Conservation (phyloP, 495 filamentous ascomycete genomes). For the Talaromyces trachyspermus region DNA sequence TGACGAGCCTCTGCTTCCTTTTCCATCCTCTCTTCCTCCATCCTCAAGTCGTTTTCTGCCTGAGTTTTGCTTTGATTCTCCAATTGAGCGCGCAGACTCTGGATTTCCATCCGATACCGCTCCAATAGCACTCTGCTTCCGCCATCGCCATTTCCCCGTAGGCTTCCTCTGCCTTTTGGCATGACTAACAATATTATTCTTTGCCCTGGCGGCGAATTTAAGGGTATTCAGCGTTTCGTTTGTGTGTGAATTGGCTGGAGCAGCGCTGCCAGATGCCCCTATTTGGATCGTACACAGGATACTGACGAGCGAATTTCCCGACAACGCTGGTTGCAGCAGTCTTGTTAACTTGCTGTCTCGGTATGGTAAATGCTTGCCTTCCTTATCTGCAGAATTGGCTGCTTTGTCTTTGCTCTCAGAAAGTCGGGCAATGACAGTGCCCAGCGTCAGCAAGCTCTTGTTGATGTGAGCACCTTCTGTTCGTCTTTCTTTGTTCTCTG, state of each 20-base stretch:
- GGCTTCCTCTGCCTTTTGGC: constrained; percentile 93
- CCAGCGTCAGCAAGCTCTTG: constrained; percentile 89
- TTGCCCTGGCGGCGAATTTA: constrained; percentile 92
- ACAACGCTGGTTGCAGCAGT: constrained; percentile 85
- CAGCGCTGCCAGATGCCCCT: constrained; percentile 55
- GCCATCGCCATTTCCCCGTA: constrained; percentile 68
- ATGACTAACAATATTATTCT: constrained; percentile 96
- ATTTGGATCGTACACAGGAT: constrained; percentile 94
- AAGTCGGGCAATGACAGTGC: constrained; percentile 86
- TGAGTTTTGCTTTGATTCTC: constrained; percentile 68
- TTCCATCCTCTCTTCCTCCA: constrained; percentile 67
- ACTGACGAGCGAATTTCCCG: constrained; percentile 88
- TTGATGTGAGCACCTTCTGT: constrained; percentile 98
- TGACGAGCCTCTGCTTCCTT: constrained; percentile 78
- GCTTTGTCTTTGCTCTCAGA: constrained; percentile 80
- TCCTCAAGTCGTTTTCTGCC: constrained; percentile 57
- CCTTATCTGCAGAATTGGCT: constrained; percentile 64
- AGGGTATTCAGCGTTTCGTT: constrained; percentile 91
- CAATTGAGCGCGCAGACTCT: constrained; percentile 70
- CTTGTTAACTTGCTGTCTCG: constrained; percentile 95
- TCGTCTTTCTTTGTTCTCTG: constrained; percentile 88
- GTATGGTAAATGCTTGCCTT: constrained; percentile 87
- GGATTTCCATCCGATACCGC: constrained; percentile 90
- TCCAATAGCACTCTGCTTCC: constrained; percentile 84
- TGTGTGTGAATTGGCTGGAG: constrained; percentile 58